Conservation (phyloP, 2,329 filamentous ascomycete genomes). For the Scedosporium apiospermum region DNA sequence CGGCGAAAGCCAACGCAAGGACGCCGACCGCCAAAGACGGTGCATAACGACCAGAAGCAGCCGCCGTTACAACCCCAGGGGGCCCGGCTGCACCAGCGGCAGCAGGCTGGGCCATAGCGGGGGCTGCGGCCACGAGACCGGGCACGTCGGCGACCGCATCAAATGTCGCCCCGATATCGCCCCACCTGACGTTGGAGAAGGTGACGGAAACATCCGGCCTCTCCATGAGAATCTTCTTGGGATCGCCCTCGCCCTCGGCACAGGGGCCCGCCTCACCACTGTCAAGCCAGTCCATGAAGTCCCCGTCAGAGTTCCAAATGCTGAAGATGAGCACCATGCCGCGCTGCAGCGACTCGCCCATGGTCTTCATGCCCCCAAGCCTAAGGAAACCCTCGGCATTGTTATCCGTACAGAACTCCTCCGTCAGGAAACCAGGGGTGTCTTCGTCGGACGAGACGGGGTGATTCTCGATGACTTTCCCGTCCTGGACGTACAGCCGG, state of each 20-base stretch:
- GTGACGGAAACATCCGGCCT: constrained; percentile 40
- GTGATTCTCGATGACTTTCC: constrained; percentile 35
- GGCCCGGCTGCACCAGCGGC: not conserved
- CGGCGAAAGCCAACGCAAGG: not conserved
- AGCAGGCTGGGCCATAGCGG: not conserved
- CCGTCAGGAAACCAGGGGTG: constrained; percentile 22
- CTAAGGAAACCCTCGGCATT: constrained; percentile 20
- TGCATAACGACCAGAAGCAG: not conserved
- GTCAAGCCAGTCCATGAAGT: constrained; percentile 46
- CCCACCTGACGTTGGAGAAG: constrained; percentile 49
- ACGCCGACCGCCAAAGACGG: not conserved
- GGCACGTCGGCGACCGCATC: constrained; percentile 5
- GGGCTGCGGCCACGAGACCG: not conserved
- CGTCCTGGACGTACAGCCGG: constrained; percentile 38
- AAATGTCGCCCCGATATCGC: constrained; percentile 47
- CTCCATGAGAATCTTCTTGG: constrained; percentile 33
- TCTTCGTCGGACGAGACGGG: constrained; percentile 16
- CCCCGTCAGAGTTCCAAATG: constrained; percentile 42
- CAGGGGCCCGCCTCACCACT: constrained; percentile 39
- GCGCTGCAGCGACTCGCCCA: constrained; percentile 33
- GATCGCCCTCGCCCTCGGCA: constrained; percentile 33
- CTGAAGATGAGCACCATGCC: constrained; percentile 44
- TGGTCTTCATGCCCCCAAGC: constrained; percentile 30
- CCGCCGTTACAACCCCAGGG: not conserved
- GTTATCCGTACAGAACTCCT: constrained; percentile 23